Evolutionary conservation across 2,329 filamentous ascomycete species (phyloP).

Genomic region (Pseudogymnoascus sp.): DNA sequence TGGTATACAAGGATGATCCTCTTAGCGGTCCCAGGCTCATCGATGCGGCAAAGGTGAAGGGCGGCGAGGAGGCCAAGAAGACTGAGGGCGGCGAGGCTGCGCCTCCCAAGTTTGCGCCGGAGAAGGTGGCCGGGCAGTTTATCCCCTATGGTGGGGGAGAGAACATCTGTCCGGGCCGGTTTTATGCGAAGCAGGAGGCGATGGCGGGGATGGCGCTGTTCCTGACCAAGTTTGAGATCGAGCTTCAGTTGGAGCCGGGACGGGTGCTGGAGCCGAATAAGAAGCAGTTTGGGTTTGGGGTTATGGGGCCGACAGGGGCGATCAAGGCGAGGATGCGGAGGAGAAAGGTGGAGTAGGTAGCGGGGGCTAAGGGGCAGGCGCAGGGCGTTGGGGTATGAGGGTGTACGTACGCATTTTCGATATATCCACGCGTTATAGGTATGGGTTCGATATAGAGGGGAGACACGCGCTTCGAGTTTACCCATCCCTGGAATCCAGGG

Average conservation of each 20-base stretch:
- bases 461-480: background rate
- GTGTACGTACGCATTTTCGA: background rate
- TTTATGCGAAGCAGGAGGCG: slow-evolving; percentile 31
- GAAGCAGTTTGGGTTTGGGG: slow-evolving; percentile 17
- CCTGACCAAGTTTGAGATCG: slow-evolving; percentile 27
- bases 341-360: slow-evolving; percentile 2
- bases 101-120: slow-evolving; percentile 20
- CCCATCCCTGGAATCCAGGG: no score
- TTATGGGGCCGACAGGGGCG: slow-evolving; percentile 16
- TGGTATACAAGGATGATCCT: slow-evolving; percentile 25
- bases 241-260: slow-evolving; percentile 16
- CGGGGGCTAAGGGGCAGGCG: background rate
- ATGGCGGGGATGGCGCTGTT: slow-evolving; percentile 27
- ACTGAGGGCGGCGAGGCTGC: background rate
- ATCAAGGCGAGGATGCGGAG: slow-evolving; percentile 17
- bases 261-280: slow-evolving; percentile 13
- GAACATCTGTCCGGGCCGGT: slow-evolving; percentile 29
- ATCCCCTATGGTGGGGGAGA: slow-evolving; percentile 30
- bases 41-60: slow-evolving; percentile 12
- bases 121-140: slow-evolving; percentile 26
- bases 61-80: background rate
- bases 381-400: background rate
- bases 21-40: slow-evolving; percentile 21
- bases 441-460: background rate
- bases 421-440: background rate